phyloP scores from a whole-genome alignment of 495 filamentous ascomycete species.

The Annulohypoxylon stygium region DNA sequence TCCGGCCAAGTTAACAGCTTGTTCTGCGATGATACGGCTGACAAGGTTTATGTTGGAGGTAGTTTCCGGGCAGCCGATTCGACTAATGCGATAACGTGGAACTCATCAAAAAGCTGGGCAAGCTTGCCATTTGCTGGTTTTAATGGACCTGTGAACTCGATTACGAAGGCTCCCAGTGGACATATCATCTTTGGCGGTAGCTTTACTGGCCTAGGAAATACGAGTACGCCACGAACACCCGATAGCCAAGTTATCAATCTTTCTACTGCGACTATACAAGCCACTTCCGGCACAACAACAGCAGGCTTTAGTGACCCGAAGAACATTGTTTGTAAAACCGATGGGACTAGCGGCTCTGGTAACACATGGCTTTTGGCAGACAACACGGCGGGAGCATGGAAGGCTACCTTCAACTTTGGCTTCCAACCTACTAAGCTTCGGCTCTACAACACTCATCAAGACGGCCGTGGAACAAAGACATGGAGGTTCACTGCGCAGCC shows the following conservation, averaged over 20 bases:
- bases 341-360: conserved; percentile 70
- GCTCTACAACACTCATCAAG: conserved; percentile 88
- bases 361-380: conserved; percentile 90
- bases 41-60: conserved; percentile 92
- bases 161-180: conserved; percentile 80
- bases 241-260: conserved; percentile 87
- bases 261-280: conserved; percentile 77
- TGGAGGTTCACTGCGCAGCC: conserved; percentile 87
- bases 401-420: conserved; percentile 81
- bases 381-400: conserved; percentile 84
- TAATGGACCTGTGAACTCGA: conserved; percentile 91
- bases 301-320: conserved; percentile 80
- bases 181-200: conserved; percentile 92
- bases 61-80: conserved; percentile 82
- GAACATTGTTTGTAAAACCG: conserved; percentile 87
- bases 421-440: conserved; percentile 88
- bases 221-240: conserved; percentile 68
- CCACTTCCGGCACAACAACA: conserved; percentile 68
- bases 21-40: conserved; percentile 83
- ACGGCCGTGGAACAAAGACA: conserved; percentile 86
- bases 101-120: conserved; percentile 77
- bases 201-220: conserved; percentile 93
- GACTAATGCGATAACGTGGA: conserved; percentile 91
- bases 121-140: conserved; percentile 93
- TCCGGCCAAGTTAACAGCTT: conserved; percentile 83